Base-by-base conservation (phyloP, 176 grass and related monocot species). In the Metroxylon sagu region DNA sequence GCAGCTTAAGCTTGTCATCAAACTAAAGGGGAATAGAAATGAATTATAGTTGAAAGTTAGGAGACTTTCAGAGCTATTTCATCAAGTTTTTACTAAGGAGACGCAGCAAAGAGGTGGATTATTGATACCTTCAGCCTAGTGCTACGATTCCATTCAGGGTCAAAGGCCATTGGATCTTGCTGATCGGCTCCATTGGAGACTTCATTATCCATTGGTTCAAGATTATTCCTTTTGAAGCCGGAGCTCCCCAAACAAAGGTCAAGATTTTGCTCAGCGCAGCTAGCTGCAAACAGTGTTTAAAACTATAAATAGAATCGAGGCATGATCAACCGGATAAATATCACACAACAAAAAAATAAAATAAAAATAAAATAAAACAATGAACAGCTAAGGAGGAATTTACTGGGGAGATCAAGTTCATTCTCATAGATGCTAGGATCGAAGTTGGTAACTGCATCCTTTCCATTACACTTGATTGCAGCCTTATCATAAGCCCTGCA, bases 401-500 rank as follows among this genome's bases (percentile, higher is more conserved):
- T 31, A 85, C 87, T 0, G 12, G 69, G 55, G 49, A 31, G 15
- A 26, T 68, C 26, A 48, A 59, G 43, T 27, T 79, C 75, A 7
- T n/a, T 28, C 17, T 48, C 49, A 26, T 79, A 76, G 15, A 43
- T 6, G 16, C 67, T 62, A 18, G 56, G 53, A 10, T 82, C 75
- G 25, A 90, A 77, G 65, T 85, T 90, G 48, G 79, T 82, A 23
- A 77, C 59, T 1, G 75, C 82, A 43, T 85, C 82, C 68, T 82
- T 76, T 19, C 72, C 72, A 31, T 68, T 71, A 61, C 65, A 71
- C 19, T 80, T 85, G 39, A 83, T 85, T 15, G 72, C 76, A 8
- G 87, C 82, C 62, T 79, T 90, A 30, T 90, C 82, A 14, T 85
- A 90, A 16, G 76, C 82, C 72, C 87, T 90, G 60, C 3, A 54